Evolutionary conservation across 371 early-diverging fungal species (phyloP).

Genomic region (Apophysomyces elegans): DNA sequence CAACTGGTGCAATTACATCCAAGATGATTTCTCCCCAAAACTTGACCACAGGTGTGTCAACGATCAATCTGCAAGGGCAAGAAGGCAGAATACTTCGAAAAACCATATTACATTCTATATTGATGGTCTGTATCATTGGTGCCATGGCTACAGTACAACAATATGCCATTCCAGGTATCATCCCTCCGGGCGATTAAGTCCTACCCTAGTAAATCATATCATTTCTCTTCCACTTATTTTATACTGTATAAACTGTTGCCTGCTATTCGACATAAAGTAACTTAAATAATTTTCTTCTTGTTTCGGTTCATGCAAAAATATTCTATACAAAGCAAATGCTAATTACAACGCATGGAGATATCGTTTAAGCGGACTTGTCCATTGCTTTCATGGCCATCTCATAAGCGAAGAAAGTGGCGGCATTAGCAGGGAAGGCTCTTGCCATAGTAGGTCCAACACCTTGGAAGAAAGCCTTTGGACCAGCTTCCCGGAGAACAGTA

Average conservation of each 20-base stretch:
- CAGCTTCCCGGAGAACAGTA: constrained; percentile 52
- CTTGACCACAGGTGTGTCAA: constrained; percentile 54
- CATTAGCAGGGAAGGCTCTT: constrained; percentile 93
- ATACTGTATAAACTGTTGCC: background rate
- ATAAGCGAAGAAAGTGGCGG: constrained; percentile 84
- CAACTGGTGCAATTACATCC: constrained; percentile 47
- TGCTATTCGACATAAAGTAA: background rate
- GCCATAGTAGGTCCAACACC: constrained; percentile 87
- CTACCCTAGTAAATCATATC: background rate
- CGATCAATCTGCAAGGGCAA: constrained; percentile 51
- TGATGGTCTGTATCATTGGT: constrained; percentile 45
- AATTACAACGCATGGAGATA: constrained; percentile 3
- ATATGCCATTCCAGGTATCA: constrained; percentile 52
- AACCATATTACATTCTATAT: constrained; percentile 48
- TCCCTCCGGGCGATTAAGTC: constrained; percentile 29
- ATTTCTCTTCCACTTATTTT: background rate
- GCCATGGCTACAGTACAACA: constrained; percentile 49
- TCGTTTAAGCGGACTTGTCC: constrained; percentile 14
- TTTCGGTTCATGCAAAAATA: constrained; percentile 13
- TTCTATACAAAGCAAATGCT: constrained; percentile 9
- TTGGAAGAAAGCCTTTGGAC: constrained; percentile 67
- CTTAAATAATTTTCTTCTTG: background rate
- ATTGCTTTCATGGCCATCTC: constrained; percentile 72
- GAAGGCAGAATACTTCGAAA: constrained; percentile 47
- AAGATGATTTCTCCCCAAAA: constrained; percentile 60